A percentile compares a stretch with the other conserved stretches of the same genome.
Conservation (phyloP, 2,329 filamentous ascomycete species). For the Arthrobotrys iridis region DNA sequence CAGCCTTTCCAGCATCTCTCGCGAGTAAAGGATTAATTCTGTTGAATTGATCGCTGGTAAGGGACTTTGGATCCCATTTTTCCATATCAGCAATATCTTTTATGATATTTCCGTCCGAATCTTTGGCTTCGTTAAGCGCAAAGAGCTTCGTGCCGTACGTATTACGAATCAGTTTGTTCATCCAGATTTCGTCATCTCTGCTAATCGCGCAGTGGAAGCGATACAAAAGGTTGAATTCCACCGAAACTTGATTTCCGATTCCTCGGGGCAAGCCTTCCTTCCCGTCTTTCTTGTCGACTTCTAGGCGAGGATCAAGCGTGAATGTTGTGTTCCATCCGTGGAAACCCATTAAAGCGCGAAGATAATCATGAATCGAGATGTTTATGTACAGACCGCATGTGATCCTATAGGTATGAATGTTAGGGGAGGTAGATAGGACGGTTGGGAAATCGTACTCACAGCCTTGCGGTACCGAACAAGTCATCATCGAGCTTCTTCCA, state of each 20-base stretch:
- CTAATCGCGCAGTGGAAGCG: constrained; percentile 73
- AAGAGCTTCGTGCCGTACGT: constrained; percentile 62
- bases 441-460: constrained; percentile 57
- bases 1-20: constrained; percentile 24
- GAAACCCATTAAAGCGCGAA: constrained; percentile 70
- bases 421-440: neutral
- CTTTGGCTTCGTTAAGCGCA: constrained; percentile 62
- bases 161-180: constrained; percentile 67
- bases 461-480: constrained; percentile 68
- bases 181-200: constrained; percentile 71
- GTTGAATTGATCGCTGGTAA: constrained; percentile 49
- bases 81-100: constrained; percentile 20
- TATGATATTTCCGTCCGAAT: constrained; percentile 26
- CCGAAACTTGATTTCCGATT: constrained; percentile 73
- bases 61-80: constrained; percentile 54
- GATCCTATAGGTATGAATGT: constrained; percentile 60
- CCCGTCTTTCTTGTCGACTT: constrained; percentile 66
- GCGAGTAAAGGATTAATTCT: constrained; percentile 28
- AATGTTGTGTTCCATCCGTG: constrained; percentile 66
- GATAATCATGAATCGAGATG: constrained; percentile 70
- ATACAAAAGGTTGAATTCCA: constrained; percentile 75
- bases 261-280: constrained; percentile 65
- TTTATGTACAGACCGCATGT: constrained; percentile 69
- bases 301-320: constrained; percentile 72
- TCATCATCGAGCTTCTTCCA: constrained; percentile 65